Base-by-base conservation (phyloP, 768 basidiomycete species). In the Auriscalpium vulgare region DNA sequence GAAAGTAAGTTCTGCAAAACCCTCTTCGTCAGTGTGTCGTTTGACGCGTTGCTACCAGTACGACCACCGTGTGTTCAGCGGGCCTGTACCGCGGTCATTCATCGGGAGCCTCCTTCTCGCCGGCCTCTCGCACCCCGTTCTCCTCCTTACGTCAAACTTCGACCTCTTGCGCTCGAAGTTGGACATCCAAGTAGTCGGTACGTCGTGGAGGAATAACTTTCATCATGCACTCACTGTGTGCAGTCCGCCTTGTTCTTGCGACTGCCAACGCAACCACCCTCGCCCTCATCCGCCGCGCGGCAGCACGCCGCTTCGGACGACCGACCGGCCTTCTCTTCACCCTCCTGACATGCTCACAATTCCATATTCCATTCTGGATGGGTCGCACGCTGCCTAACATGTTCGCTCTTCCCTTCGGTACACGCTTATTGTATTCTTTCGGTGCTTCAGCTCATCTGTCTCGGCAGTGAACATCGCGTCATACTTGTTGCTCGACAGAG, bases 311-410 rank as follows among this genome's bases (percentile, higher is more conserved):
- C 17, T 95, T 86, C 61, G 91, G 89, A 14, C 68, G 73, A 2
- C 66, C 68, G 3, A 77, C 84, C 0, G 74, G 82, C 13, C 63
- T 77, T 14, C 75, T 81, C 63, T 95, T 86, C 67, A 69, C 79
- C 1, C 59, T 94, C 0, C 66, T 97, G n/a, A 83, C 83, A 4
- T 77, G 82, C 60, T 82, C 86, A 0, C 93, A 95, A 65, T 98
- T 97, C 66, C 97, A 98, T 66, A 66, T 95, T 6, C 85, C 85
- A 8, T 99, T 91, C 68, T 98, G 92, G 86, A 90, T 93, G 77
- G 85, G 93, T 2, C 73, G 97, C 53, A 97, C 95, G 0, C 70
- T 98, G 8, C 95, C 97, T 1, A 99, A 98, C 68, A 95, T 93
- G 85, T 84, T 94, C 59, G 93, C 93, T 4, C 71, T 94, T 16